Percentiles rank a stretch among this genome's conserved stretches.
phyloP scores from a whole-genome alignment of 495 filamentous ascomycete species.

The Penicillium alfredii region DNA sequence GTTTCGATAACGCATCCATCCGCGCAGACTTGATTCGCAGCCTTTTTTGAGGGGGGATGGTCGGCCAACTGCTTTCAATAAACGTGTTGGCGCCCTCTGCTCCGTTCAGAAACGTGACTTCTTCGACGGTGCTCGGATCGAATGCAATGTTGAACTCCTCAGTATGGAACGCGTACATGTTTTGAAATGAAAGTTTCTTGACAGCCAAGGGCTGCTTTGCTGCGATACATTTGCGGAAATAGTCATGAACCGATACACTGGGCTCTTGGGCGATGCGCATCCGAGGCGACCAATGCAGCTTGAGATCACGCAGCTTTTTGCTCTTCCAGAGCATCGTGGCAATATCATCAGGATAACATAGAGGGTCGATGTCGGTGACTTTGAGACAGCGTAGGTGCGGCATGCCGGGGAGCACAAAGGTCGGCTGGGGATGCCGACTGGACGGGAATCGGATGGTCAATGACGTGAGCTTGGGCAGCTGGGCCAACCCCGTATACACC shows the following conservation, averaged over 20 bases:
- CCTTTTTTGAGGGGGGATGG: constrained; percentile 12
- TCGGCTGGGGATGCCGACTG: constrained; percentile 52
- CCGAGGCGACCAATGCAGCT: constrained; percentile 55
- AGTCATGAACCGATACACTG: constrained; percentile 47
- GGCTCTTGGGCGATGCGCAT: constrained; percentile 55
- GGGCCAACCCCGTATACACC: constrained; percentile 49
- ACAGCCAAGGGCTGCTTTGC: constrained; percentile 40
- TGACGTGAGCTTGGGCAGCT: constrained; percentile 44
- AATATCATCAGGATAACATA: constrained; percentile 62
- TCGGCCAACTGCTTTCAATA: constrained; percentile 49
- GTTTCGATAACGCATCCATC: constrained; percentile 36
- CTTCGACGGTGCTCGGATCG: constrained; percentile 37
- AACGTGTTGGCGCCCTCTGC: constrained; percentile 44
- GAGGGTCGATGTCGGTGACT: constrained; percentile 55
- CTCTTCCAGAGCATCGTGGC: constrained; percentile 49
- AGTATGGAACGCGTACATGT: constrained; percentile 51
- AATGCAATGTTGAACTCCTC: constrained; percentile 37
- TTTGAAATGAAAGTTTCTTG: constrained; percentile 47
- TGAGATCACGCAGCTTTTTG: constrained; percentile 48
- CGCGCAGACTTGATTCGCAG: constrained; percentile 36
- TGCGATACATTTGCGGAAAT: constrained; percentile 50
- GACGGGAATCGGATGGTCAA: constrained; percentile 52
- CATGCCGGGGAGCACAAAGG: constrained; percentile 52
- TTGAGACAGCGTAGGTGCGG: constrained; percentile 48
- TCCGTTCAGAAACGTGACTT: constrained; percentile 50